These are phyloP conservation scores for Fusarium sublunatum DNA, from an alignment of 2,329 filamentous ascomycete genomes.

Conservation along the genomic window DNA sequence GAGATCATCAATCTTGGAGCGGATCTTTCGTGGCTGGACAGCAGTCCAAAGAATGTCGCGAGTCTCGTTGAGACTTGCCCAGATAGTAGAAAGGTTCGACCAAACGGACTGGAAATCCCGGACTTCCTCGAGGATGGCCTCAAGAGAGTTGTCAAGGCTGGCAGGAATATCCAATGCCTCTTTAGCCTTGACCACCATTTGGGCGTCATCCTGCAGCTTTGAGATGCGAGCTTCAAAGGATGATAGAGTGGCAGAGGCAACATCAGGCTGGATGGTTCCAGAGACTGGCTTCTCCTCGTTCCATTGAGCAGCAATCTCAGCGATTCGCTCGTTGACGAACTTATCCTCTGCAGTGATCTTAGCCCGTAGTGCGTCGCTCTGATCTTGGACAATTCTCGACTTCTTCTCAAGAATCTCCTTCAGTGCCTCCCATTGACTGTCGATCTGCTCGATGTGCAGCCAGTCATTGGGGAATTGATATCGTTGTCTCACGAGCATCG, in stretches of 20 bases:
- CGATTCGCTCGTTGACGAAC: slow-evolving; percentile 87
- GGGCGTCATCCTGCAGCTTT: slow-evolving; percentile 84
- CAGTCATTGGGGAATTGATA: slow-evolving; percentile 95
- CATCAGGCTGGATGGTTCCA: slow-evolving; percentile 88
- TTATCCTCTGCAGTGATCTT: slow-evolving; percentile 96
- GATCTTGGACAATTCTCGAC: slow-evolving; percentile 94
- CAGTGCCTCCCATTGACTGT: slow-evolving; percentile 93
- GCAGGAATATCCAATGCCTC: slow-evolving; percentile 92
- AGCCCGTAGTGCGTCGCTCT: slow-evolving; percentile 91
- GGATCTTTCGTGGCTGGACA: slow-evolving; percentile 92
- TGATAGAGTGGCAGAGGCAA: slow-evolving; percentile 83
- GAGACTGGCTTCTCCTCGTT: slow-evolving; percentile 97
- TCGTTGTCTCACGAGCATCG: slow-evolving; percentile 87
- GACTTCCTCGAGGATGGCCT: slow-evolving; percentile 91
- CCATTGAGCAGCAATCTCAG: slow-evolving; percentile 87
- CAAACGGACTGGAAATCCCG: slow-evolving; percentile 99
- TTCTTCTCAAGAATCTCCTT: slow-evolving; percentile 93
- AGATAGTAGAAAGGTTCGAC: slow-evolving; percentile 94
- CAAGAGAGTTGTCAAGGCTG: slow-evolving; percentile 81
- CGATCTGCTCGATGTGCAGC: slow-evolving; percentile 95
- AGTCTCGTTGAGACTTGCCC: slow-evolving; percentile 94
- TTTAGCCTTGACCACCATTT: slow-evolving; percentile 96
- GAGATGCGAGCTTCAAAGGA: slow-evolving; percentile 88
- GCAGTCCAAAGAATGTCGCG: slow-evolving; percentile 94
- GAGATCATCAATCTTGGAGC: slow-evolving; percentile 86